These are phyloP conservation scores for Cardamine chenopodiifolia DNA, from an alignment of 345 rosid species.

Conservation along the genomic window DNA sequence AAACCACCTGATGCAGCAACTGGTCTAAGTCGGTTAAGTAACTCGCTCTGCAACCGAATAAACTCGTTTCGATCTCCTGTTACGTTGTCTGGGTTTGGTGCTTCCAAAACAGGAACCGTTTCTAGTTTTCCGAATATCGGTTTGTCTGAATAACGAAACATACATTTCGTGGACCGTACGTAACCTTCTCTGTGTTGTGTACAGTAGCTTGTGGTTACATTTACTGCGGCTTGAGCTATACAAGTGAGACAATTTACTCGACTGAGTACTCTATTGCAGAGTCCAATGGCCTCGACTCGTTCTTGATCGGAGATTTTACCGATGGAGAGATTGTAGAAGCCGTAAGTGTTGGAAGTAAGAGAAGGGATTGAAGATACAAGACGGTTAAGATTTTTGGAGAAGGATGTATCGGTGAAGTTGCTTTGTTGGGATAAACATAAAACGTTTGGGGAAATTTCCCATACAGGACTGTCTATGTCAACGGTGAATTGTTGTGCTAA, in stretches of 20 bases:
- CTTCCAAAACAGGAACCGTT: neutral
- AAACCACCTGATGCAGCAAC: slow-evolving; percentile 14
- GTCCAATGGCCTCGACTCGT: slow-evolving; percentile 18
- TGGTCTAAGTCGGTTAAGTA: slow-evolving; percentile 15
- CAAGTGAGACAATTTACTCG: slow-evolving; percentile 22
- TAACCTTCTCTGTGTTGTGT: slow-evolving; percentile 6
- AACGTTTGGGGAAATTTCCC: neutral
- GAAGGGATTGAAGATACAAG: slow-evolving; percentile 21
- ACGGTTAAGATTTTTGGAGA: slow-evolving; percentile 7
- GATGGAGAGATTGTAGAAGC: slow-evolving; percentile 25
- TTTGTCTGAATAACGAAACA: slow-evolving; percentile 36
- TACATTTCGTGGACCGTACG: slow-evolving; percentile 23
- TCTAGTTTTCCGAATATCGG: slow-evolving; percentile 7
- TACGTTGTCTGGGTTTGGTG: neutral
- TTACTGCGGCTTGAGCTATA: neutral
- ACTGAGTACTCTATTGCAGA: slow-evolving; percentile 24
- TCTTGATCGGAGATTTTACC: slow-evolving; percentile 26
- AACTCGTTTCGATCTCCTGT: slow-evolving; percentile 24
- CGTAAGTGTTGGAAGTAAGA: slow-evolving; percentile 17
- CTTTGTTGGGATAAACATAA: slow-evolving; percentile 5
- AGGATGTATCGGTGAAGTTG: neutral
- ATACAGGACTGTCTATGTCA: neutral
- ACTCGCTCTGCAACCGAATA: slow-evolving; percentile 11
- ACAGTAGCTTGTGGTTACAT: slow-evolving; percentile 4
- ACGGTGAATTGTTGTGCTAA: slow-evolving; percentile 10